phyloP scores from a whole-genome alignment of 495 filamentous ascomycete genomes.

The Daldinia vernicosa region DNA sequence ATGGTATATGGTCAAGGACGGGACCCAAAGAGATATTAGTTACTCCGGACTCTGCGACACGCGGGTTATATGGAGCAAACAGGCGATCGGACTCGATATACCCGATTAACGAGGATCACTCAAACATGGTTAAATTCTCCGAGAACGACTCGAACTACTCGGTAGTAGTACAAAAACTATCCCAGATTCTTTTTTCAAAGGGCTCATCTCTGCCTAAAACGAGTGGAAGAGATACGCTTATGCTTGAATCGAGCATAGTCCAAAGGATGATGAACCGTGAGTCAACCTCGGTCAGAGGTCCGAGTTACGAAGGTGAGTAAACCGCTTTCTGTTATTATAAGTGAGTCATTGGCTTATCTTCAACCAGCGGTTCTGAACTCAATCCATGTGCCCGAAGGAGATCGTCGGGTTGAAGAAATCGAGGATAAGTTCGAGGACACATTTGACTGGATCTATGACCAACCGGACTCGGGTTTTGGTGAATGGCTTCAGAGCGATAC shows the following conservation, averaged over 20 bases:
- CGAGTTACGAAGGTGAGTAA: conserved; percentile 1
- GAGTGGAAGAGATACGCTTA: neutral
- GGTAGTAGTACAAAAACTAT: neutral
- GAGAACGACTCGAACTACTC: conserved; percentile 5
- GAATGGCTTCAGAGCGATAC: conserved; percentile 30
- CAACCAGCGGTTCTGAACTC: conserved; percentile 5
- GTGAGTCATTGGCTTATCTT: neutral
- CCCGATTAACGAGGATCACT: conserved; percentile 36
- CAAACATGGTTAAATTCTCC: conserved; percentile 34
- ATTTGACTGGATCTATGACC: conserved; percentile 32
- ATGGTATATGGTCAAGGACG: conserved; percentile 11
- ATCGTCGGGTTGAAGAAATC: conserved; percentile 8
- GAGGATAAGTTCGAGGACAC: conserved; percentile 17
- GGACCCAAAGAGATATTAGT: conserved; percentile 32
- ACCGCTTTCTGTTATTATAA: neutral
- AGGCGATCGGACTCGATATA: conserved; percentile 2
- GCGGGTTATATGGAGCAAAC: conserved; percentile 8
- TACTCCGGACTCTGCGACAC: conserved; percentile 31
- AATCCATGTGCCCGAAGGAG: neutral
- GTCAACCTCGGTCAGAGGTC: neutral
- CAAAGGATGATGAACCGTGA: neutral
- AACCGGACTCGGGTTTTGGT: conserved; percentile 7
- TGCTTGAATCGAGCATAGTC: neutral
- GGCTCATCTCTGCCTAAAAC: neutral
- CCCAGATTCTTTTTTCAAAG: neutral